These are phyloP conservation scores for Parsonsia alboflavescens DNA, from an alignment of 257 asterid genomes.

Conservation along the genomic window DNA sequence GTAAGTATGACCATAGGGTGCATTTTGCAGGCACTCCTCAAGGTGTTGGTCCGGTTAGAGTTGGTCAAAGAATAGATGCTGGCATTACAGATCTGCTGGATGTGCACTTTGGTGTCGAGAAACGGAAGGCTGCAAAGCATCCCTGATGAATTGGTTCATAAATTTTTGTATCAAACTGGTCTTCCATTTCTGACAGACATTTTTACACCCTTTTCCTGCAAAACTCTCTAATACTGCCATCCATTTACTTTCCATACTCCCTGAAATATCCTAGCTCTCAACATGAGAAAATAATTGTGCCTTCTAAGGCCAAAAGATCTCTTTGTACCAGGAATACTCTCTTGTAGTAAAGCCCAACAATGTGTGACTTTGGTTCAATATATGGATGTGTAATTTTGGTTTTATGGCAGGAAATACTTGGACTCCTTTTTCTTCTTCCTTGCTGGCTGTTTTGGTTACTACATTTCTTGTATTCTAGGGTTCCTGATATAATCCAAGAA, in stretches of 20 bases:
- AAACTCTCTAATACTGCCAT: neutral
- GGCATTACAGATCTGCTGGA: constrained; percentile 83
- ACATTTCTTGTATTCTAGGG: neutral
- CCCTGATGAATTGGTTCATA: neutral
- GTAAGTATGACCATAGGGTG: neutral
- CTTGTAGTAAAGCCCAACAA: neutral
- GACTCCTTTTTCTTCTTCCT: neutral
- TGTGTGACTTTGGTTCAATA: neutral
- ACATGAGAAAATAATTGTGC: neutral
- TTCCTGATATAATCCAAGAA: neutral
- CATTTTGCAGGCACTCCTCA: constrained; percentile 74
- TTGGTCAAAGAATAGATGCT: constrained; percentile 84
- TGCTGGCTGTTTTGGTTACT: neutral
- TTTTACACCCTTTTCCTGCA: neutral
- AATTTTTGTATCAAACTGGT: neutral
- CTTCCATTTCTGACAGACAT: neutral
- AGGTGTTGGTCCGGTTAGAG: constrained; percentile 85
- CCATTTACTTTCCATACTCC: neutral
- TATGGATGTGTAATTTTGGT: neutral
- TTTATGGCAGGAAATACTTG: neutral
- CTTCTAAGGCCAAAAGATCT: neutral
- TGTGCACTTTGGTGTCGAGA: constrained; percentile 63
- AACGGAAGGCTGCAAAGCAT: constrained; percentile 27
- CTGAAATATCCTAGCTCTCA: neutral
- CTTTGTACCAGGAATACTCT: neutral